Conservation (phyloP, 805 yeast species). For the Yamadazyma nakazawae region DNA sequence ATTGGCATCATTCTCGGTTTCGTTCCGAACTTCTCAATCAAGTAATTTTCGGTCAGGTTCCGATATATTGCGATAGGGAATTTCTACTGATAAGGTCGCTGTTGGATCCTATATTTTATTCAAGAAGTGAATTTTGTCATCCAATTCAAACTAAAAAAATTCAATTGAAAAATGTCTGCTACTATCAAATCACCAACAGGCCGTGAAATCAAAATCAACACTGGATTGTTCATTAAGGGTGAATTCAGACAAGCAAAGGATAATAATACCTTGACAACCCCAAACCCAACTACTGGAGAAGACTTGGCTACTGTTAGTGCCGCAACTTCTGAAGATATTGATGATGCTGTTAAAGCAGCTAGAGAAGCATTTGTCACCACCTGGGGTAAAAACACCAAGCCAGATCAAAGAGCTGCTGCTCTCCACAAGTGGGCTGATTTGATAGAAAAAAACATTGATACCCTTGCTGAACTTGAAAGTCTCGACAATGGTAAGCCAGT, state of each 20-base stretch:
- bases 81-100: not conserved
- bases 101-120: not conserved
- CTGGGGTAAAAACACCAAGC: constrained; percentile 47
- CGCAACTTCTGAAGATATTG: constrained; percentile 51
- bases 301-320: constrained; percentile 49
- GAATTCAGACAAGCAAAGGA: constrained; percentile 42
- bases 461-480: constrained; percentile 56
- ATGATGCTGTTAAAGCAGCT: constrained; percentile 52
- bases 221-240: constrained; percentile 51
- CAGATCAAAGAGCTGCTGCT: constrained; percentile 44
- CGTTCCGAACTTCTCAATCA: not conserved
- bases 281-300: constrained; percentile 55
- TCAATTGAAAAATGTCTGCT: constrained; percentile 6
- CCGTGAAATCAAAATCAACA: constrained; percentile 11
- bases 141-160: not conserved
- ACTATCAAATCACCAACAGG: constrained; percentile 12
- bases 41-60: not conserved
- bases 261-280: constrained; percentile 38
- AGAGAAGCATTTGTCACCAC: constrained; percentile 41
- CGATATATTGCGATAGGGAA: not conserved
- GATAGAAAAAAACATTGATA: constrained; percentile 46
- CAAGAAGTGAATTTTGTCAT: not conserved
- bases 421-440: constrained; percentile 50
- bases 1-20: not conserved
- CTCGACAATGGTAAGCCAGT: constrained; percentile 55